Evolutionary conservation across 768 basidiomycete genomes (phyloP).

Genomic region (Termitomyces sp.): DNA sequence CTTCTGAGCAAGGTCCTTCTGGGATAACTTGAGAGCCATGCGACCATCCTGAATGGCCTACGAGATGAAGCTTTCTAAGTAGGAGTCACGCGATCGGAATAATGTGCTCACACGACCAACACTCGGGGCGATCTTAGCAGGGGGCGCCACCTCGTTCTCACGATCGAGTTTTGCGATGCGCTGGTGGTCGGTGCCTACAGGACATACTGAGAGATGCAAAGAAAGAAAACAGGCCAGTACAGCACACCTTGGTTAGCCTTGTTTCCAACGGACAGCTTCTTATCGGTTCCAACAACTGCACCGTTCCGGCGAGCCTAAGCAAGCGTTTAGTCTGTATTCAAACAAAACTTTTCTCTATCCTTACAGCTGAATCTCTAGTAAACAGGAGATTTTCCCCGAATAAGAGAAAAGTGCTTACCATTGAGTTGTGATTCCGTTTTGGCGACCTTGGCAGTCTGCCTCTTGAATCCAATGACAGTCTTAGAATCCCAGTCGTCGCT

Average conservation of each 20-base stretch:
- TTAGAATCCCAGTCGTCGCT: slow-evolving; percentile 72
- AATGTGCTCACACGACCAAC: slow-evolving; percentile 63
- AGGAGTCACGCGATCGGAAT: neutral
- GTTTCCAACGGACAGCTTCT: slow-evolving; percentile 70
- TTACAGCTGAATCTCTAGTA: slow-evolving; percentile 44
- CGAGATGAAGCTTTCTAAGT: slow-evolving; percentile 7
- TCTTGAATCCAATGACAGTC: slow-evolving; percentile 67
- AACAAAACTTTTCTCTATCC: slow-evolving; percentile 17
- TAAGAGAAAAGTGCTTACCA: slow-evolving; percentile 30
- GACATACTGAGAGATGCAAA: neutral
- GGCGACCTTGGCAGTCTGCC: slow-evolving; percentile 58
- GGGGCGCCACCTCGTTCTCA: slow-evolving; percentile 94
- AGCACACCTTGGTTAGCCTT: slow-evolving; percentile 70
- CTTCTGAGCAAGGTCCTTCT: slow-evolving; percentile 91
- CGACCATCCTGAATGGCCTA: slow-evolving; percentile 84
- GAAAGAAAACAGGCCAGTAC: neutral
- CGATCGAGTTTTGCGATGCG: slow-evolving; percentile 91
- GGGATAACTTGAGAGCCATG: slow-evolving; percentile 72
- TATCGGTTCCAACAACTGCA: slow-evolving; percentile 79
- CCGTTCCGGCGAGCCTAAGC: slow-evolving; percentile 70
- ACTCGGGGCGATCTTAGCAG: slow-evolving; percentile 67
- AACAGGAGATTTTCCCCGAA: neutral
- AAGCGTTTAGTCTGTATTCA: slow-evolving; percentile 4
- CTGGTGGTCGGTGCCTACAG: slow-evolving; percentile 85
- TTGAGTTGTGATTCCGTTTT: slow-evolving; percentile 57